Evolutionary conservation across 202 grass and related monocot genomes (phyloP).

Genomic region (Zizania palustris): DNA sequence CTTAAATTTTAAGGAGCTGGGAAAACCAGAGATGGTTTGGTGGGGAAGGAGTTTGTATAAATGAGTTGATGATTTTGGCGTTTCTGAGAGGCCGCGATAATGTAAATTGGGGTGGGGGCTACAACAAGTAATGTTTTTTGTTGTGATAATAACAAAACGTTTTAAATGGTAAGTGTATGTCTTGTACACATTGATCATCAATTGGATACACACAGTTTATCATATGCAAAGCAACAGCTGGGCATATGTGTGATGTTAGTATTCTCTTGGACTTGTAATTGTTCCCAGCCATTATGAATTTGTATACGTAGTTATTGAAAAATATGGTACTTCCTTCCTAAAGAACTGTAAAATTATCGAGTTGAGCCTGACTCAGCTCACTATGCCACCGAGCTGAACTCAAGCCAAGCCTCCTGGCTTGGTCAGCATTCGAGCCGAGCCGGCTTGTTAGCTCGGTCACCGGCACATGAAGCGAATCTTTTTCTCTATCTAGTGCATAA

Average conservation of each 20-base stretch:
- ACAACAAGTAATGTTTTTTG: constrained; percentile 31
- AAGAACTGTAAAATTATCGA: too few relatives aligned
- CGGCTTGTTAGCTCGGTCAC: too few relatives aligned
- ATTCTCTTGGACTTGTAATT: neutral
- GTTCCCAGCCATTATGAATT: neutral
- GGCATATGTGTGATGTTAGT: neutral
- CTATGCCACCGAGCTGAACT: too few relatives aligned
- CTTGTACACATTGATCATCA: neutral
- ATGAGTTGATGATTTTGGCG: constrained; percentile 14
- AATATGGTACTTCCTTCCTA: too few relatives aligned
- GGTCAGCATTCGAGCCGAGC: too few relatives aligned
- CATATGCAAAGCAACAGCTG: neutral
- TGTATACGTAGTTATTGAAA: neutral
- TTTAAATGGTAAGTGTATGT: neutral
- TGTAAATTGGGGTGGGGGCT: constrained; percentile 34
- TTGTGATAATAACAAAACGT: constrained; percentile 5
- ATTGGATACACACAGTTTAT: neutral
- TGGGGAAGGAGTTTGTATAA: neutral
- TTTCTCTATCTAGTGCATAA: too few relatives aligned
- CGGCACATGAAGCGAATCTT: too few relatives aligned
- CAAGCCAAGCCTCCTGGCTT: too few relatives aligned
- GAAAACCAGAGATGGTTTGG: constrained; percentile 13
- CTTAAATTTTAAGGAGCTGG: neutral
- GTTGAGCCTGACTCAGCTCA: too few relatives aligned
- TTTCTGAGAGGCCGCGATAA: constrained; percentile 3